Base-by-base conservation (phyloP, 352 stramenopile genomes). In the Phytophthora fragariae region DNA sequence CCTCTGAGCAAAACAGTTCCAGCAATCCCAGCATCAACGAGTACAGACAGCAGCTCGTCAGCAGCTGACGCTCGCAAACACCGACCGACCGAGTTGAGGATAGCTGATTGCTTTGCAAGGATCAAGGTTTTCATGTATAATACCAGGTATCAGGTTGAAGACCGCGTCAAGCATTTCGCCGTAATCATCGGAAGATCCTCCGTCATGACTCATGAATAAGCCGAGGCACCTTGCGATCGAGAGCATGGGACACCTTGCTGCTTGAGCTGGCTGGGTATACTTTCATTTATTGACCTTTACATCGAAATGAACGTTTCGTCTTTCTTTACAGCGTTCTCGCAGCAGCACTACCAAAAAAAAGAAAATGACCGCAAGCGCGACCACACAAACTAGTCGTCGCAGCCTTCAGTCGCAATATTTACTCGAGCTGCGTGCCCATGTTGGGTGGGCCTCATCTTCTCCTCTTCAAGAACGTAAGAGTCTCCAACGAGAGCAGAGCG, bases 261-360 rank as follows among this genome's bases (percentile, higher is more conserved):
- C 47, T 12, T 5, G 14, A 19, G 11, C 31, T 76, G 49, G 72
- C 62, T 79, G 63, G 60, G 55, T 80, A 68, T 76, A 80, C 69
- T 77, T 74, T 72, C 73, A 80, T 77, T 80, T 77, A 75, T 77
- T 77, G 70, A 80, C 47, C 61, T 77, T 77, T 75, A 80, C 73
- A 80, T 77, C 66, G 65, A 80, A 80, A 80, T 80, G 70, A 77
- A 80, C 69, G 58, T 66, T 37, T 66, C 62, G 52, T 77, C 61
- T 70, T 68, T 53, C 69, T 68, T 75, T 72, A 77, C 69, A 77
- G 69, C 63, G 53, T 69, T 70, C 68, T 75, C 44, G 72, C 57
- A 79, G 72, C 59, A 71, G 55, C 64, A 80, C 41, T 68, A 72
- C 69, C 62, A 73, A 72, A 76, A 74, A 73, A 73, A 59, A 21